Evolutionary conservation across 73 alveolate genomes (phyloP).

Genomic region (Paramecium bursaria): DNA sequence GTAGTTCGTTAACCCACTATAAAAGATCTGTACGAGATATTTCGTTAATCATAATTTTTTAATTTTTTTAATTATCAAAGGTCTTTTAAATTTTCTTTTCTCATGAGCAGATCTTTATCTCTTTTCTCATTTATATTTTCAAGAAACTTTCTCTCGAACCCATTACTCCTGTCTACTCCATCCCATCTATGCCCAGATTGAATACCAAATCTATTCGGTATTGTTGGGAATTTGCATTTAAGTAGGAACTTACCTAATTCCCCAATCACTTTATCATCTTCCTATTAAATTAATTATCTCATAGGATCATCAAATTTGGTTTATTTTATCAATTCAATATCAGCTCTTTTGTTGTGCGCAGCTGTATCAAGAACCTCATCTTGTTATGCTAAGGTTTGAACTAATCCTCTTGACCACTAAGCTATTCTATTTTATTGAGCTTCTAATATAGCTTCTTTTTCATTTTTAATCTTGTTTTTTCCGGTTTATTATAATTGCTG

Average conservation of each 20-base stretch:
- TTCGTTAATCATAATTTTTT: constrained; percentile 27
- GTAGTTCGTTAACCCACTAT: constrained; percentile 66
- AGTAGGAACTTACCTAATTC: constrained; percentile 6
- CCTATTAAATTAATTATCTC: constrained; percentile 63
- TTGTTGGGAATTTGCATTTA: constrained; percentile 66
- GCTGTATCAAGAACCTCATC: not conserved
- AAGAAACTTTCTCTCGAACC: constrained; percentile 83
- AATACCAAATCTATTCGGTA: constrained; percentile 88
- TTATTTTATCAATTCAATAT: constrained; percentile 57
- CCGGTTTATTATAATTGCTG: not conserved
- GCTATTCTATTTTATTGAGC: constrained; percentile 30
- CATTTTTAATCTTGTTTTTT: not conserved
- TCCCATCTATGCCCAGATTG: constrained; percentile 97
- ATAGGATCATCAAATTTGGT: constrained; percentile 66
- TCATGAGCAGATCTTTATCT: constrained; percentile 3
- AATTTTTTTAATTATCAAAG: constrained; percentile 3
- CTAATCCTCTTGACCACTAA: constrained; percentile 46
- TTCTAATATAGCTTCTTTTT: constrained; percentile 7
- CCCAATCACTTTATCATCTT: constrained; percentile 51
- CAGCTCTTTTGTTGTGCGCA: constrained; percentile 15
- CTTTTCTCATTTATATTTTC: constrained; percentile 34
- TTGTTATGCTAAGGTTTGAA: not conserved
- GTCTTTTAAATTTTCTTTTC: constrained; percentile 39
- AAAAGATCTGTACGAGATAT: constrained; percentile 65
- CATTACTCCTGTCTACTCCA: constrained; percentile 97